Conservation (phyloP, 2,329 filamentous ascomycete genomes). For the Aspergillus thermomutatus region DNA sequence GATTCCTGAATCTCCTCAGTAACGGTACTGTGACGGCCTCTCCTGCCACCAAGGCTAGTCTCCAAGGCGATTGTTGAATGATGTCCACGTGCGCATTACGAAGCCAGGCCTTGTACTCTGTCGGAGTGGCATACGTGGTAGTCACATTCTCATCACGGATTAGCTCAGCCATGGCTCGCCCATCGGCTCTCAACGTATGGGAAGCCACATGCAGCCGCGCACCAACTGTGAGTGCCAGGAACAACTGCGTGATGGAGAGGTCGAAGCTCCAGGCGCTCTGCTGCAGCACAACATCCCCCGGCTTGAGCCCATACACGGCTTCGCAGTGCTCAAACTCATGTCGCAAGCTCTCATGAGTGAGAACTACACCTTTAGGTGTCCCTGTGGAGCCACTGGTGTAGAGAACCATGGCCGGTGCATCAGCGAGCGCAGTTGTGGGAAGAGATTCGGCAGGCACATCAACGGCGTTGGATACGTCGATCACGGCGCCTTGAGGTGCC, state of each 20-base stretch:
- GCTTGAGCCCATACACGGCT: not conserved
- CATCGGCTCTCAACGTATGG: not conserved
- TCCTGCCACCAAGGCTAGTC: not conserved
- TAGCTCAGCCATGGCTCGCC: not conserved
- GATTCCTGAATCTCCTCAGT: not conserved
- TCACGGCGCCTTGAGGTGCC: not conserved
- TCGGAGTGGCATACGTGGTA: constrained; percentile 1
- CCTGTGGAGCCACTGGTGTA: constrained; percentile 10
- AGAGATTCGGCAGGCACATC: no score
- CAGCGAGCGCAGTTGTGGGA: no score
- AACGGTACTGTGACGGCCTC: not conserved
- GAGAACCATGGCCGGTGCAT: not conserved
- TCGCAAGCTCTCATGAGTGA: not conserved
- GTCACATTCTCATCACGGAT: not conserved
- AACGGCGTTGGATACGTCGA: not conserved
- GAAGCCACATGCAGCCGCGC: constrained; percentile 1
- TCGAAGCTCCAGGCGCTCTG: constrained; percentile 7
- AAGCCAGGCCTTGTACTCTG: constrained; percentile 2
- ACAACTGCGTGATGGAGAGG: constrained; percentile 3
- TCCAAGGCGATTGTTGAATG: no score
- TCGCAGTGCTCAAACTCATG: not conserved
- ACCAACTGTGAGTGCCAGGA: constrained; percentile 1
- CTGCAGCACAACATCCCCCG: not conserved
- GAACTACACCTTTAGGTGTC: constrained; percentile 5
- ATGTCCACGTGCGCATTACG: no score